phyloP scores from a whole-genome alignment of 2,329 filamentous ascomycete species.

The Ceratocystis huliohia region DNA sequence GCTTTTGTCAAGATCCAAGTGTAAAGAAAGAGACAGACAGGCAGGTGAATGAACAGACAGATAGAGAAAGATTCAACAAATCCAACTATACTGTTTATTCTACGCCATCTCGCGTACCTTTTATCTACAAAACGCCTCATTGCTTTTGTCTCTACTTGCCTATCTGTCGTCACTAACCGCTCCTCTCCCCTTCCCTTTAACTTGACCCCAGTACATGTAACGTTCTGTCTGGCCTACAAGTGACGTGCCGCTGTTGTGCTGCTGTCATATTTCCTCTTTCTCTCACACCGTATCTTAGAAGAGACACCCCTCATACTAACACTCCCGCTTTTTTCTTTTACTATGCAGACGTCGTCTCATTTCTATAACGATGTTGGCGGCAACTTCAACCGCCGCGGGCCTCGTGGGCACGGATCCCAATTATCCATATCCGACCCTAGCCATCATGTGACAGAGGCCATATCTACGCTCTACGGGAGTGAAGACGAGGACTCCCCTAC shows the following conservation, averaged over 20 bases:
- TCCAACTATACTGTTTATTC: too few species aligned
- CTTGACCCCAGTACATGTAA: not conserved
- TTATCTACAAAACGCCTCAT: not conserved
- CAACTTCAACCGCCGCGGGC: conserved; percentile 40
- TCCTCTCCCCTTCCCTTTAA: not conserved
- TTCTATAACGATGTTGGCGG: conserved; percentile 42
- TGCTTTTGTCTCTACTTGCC: not conserved
- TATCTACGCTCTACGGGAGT: conserved; percentile 80
- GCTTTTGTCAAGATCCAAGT: not conserved
- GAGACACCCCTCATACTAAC: conserved; percentile 21
- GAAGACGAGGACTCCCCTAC: conserved; percentile 49
- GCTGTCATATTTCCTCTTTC: not conserved
- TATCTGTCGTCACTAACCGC: too few species aligned
- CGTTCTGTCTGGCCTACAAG: not conserved
- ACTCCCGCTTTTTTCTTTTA: conserved; percentile 20
- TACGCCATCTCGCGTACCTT: not conserved
- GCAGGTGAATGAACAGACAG: too few species aligned
- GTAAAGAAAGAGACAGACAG: too few species aligned
- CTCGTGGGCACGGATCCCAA: conserved; percentile 44
- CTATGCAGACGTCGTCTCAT: conserved; percentile 43
- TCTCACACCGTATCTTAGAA: not conserved
- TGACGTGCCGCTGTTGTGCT: not conserved
- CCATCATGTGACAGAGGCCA: conserved; percentile 89
- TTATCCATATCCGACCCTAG: conserved; percentile 70
- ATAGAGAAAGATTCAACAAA: too few species aligned